Percentiles rank a stretch among this genome's conserved stretches.
Conservation (phyloP, 495 filamentous ascomycete species). For the Xylaria venustula region DNA sequence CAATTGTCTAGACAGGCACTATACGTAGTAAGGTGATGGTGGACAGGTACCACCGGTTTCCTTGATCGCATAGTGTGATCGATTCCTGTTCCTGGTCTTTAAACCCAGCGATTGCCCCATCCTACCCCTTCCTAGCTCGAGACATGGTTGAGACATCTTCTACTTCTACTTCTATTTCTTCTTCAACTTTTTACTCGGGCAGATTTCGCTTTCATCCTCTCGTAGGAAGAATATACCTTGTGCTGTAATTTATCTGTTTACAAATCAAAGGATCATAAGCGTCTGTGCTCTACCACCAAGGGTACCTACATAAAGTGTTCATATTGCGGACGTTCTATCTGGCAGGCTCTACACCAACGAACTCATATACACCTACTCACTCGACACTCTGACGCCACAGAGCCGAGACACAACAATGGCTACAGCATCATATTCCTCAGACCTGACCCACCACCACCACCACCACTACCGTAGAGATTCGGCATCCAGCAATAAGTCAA, state of each 20-base stretch:
- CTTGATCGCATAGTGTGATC: background rate
- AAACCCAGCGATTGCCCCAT: constrained; percentile 12
- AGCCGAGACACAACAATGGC: constrained; percentile 2
- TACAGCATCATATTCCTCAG: constrained; percentile 16
- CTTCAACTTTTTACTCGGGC: background rate
- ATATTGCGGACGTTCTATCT: background rate
- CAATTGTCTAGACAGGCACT: constrained; percentile 1
- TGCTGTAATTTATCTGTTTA: background rate
- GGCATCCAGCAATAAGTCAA: constrained; percentile 26
- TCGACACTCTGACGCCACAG: background rate
- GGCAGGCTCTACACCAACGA: background rate
- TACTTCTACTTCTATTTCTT: background rate
- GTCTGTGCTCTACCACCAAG: too few species aligned
- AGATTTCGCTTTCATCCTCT: background rate
- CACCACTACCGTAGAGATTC: constrained; percentile 34
- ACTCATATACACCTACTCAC: too few species aligned
- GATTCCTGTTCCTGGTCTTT: constrained; percentile 12
- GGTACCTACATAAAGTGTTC: too few species aligned
- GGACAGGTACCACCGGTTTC: constrained; percentile 3
- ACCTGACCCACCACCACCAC: constrained; percentile 16
- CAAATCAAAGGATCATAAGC: background rate
- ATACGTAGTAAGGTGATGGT: background rate
- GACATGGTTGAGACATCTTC: constrained; percentile 8
- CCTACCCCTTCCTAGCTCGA: background rate
- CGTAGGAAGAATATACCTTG: background rate